Percentiles rank a stretch among this genome's conserved stretches.
phyloP scores from a whole-genome alignment of 2,329 filamentous ascomycete species.

The Ophiostoma fasciatum region DNA sequence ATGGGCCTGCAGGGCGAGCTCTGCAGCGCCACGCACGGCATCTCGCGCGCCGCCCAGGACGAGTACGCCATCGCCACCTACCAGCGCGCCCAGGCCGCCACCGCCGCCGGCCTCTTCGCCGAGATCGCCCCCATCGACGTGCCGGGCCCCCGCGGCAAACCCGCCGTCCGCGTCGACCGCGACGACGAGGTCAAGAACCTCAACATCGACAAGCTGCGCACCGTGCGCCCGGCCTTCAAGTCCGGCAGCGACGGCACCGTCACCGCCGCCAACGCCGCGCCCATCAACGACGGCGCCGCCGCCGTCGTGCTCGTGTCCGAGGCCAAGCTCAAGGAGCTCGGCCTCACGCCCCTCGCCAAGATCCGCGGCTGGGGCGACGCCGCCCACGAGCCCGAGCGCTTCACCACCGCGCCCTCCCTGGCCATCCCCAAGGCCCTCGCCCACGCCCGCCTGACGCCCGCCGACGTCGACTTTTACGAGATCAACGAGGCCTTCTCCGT shows the following conservation, averaged over 20 bases:
- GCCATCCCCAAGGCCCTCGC: slow-evolving; percentile 96
- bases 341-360: slow-evolving; percentile 84
- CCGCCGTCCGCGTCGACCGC: slow-evolving; percentile 59
- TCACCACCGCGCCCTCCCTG: slow-evolving; percentile 85
- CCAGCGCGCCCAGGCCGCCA: slow-evolving; percentile 79
- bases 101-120: slow-evolving; percentile 65
- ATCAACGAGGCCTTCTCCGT: slow-evolving; percentile 99
- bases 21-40: slow-evolving; percentile 68
- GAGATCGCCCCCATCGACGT: slow-evolving; percentile 90
- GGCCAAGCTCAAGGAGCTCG: slow-evolving; percentile 81
- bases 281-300: slow-evolving; percentile 86
- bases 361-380: slow-evolving; percentile 97
- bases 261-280: slow-evolving; percentile 91
- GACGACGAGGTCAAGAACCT: slow-evolving; percentile 97
- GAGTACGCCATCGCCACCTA: slow-evolving; percentile 93
- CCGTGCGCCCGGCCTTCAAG: slow-evolving; percentile 73
- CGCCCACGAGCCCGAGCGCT: slow-evolving; percentile 79
- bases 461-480: slow-evolving; percentile 83
- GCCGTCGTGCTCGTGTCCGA: slow-evolving; percentile 90
- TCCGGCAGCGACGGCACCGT: slow-evolving; percentile 73
- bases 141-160: slow-evolving; percentile 80
- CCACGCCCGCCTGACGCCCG: slow-evolving; percentile 70
- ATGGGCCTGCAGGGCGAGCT: slow-evolving; percentile 93
- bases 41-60: slow-evolving; percentile 78
- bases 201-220: slow-evolving; percentile 67